Conservation (phyloP, 2,329 filamentous ascomycete species). For the Arachnomyces sp. region DNA sequence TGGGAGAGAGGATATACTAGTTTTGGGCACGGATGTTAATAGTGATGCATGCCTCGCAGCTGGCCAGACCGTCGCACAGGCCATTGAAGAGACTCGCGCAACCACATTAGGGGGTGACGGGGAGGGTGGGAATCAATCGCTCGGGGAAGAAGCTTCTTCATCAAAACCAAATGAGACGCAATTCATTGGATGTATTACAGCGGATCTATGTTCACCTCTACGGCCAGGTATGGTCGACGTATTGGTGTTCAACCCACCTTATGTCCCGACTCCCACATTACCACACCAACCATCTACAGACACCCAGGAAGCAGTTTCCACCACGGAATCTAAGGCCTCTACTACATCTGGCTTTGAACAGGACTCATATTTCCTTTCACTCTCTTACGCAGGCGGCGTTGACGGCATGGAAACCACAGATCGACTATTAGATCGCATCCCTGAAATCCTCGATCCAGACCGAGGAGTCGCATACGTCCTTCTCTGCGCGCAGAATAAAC, state of each 20-base stretch:
- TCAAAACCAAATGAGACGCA: conserved; percentile 28
- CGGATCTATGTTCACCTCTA: conserved; percentile 61
- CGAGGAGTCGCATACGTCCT: conserved; percentile 82
- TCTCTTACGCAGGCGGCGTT: conserved; percentile 80
- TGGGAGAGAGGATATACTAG: conserved; percentile 60
- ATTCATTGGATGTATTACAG: conserved; percentile 61
- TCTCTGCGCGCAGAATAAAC: conserved; percentile 84
- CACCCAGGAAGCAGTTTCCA: conserved; percentile 20
- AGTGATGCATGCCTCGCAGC: conserved; percentile 73
- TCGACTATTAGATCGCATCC: conserved; percentile 63
- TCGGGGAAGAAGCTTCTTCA: conserved; percentile 26
- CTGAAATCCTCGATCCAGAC: conserved; percentile 51
- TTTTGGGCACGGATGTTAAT: conserved; percentile 78
- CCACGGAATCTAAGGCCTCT: conserved; percentile 16
- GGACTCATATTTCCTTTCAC: conserved; percentile 72
- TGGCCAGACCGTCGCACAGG: conserved; percentile 54
- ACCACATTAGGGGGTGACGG: conserved; percentile 2
- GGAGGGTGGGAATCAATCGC: conserved; percentile 22
- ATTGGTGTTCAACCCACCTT: conserved; percentile 93
- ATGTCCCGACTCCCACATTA: conserved; percentile 76
- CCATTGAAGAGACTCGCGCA: conserved; percentile 33
- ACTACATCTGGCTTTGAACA: conserved; percentile 55
- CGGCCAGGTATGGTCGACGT: conserved; percentile 61
- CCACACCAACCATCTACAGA: conserved; percentile 45
- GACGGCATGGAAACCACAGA: conserved; percentile 95